Evolutionary conservation across 2,329 filamentous ascomycete species (phyloP).

Genomic region (Ceratocystis lukuohia): DNA sequence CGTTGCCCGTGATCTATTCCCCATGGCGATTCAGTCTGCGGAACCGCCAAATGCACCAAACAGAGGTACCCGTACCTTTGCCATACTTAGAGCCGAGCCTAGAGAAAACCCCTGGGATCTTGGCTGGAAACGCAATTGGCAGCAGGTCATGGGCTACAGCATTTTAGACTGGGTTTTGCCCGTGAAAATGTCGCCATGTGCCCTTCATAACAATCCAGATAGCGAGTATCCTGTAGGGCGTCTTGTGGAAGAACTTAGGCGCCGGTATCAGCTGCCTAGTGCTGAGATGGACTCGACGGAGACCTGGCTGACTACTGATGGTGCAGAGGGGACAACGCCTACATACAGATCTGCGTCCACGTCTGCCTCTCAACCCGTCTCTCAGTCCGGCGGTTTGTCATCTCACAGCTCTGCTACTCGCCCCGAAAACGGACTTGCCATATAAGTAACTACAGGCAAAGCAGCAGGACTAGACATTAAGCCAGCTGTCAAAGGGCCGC

Average conservation of each 20-base stretch:
- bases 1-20: conserved; percentile 15
- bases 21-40: conserved; percentile 27
- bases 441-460: no score
- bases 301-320: neutral
- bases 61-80: conserved; percentile 49
- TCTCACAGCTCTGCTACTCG: no score
- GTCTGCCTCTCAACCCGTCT: neutral
- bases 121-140: conserved; percentile 56
- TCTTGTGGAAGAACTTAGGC: conserved; percentile 43
- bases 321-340: neutral
- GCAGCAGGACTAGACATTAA: no score
- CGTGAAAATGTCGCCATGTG: conserved; percentile 59
- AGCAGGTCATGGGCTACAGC: conserved; percentile 62
- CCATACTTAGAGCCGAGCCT: conserved; percentile 57
- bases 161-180: conserved; percentile 71
- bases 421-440: no score
- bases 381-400: no score
- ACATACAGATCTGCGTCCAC: neutral
- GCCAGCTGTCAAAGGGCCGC: no score
- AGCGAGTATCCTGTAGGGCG: conserved; percentile 58
- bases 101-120: conserved; percentile 82
- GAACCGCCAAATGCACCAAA: conserved; percentile 43
- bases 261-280: conserved; percentile 28
- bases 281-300: neutral
- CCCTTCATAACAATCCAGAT: conserved; percentile 48